Base-by-base conservation (phyloP, 352 stramenopile genomes). In the Blastocystis sp. region DNA sequence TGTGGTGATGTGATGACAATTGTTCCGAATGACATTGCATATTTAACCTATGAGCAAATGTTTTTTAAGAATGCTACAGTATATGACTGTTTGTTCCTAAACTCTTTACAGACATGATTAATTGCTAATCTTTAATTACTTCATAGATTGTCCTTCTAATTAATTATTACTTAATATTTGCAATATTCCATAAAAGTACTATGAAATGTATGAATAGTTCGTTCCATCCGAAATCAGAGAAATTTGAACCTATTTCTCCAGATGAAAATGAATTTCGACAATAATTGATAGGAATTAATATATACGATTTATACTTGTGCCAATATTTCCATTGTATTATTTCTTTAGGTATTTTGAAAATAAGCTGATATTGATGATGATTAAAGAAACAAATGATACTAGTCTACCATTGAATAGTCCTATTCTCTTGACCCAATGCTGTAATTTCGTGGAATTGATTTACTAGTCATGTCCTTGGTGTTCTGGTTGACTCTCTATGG, bases 31-130 rank as follows among this genome's bases (percentile, higher is more conserved):
- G 66, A 16, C 37, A 41, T 78, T 24, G 39, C 43, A 0, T 13
- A 53, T n/a, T 18, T 78, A 11, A 62, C 66, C 20, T 53, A 78
- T 55, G 30, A 78, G 66, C 66, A 78, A 53, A 78, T 78, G 66
- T 78, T 78, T 56, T 78, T 30, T 53, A 47, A 55, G 39, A 78
- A 78, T 78, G 66, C 66, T 11, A 78, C 66, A 11, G 26, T 53
- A 6, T 78, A 16, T 30, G 26, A 26, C 6, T 78, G 66, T 78
- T 78, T 78, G 66, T 78, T 78, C 0, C 34, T 20, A 70, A 1
- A 70, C 30, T n/a, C 0, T 62, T 16, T 1, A 1, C 1, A 16
- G 53, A n/a, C n/a, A n/a, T 62, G n/a, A 62, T 34, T 34, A 34
- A 34, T 34, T 34, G 30, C 30, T 34, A 34, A 34, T 34, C 1